These are phyloP conservation scores for Fagopyrum homotropicum DNA, from an alignment of 148 eudicot genomes.

Conservation along the genomic window DNA sequence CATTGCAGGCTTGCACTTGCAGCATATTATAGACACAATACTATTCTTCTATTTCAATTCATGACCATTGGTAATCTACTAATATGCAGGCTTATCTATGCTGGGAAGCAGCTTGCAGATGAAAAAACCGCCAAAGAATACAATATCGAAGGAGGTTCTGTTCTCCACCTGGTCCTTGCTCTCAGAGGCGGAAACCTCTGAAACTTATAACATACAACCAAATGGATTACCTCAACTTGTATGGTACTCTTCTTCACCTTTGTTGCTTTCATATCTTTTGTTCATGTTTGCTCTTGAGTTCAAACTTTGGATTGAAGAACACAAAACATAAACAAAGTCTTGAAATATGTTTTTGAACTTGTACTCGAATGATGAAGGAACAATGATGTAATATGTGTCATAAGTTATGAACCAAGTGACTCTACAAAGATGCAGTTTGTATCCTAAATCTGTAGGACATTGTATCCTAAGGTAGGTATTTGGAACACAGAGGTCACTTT, in stretches of 20 bases:
- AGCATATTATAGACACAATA: too few species aligned
- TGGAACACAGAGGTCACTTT: too few species aligned
- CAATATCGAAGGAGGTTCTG: slow-evolving; percentile 68
- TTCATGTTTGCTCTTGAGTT: slow-evolving; percentile 1
- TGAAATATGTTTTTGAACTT: background rate
- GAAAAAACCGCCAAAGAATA: slow-evolving; percentile 69
- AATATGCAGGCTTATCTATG: slow-evolving; percentile 53
- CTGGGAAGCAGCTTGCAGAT: slow-evolving; percentile 70
- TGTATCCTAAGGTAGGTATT: too few species aligned
- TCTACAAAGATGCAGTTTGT: too few species aligned
- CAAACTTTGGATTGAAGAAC: too few species aligned
- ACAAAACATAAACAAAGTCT: too few species aligned
- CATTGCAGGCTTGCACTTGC: too few species aligned
- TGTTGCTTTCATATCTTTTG: background rate
- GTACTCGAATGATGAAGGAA: background rate
- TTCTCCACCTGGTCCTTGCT: slow-evolving; percentile 68
- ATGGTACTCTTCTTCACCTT: too few species aligned
- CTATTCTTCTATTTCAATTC: background rate
- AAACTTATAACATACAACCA: background rate
- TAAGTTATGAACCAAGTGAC: too few species aligned
- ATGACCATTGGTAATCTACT: background rate
- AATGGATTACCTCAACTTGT: background rate
- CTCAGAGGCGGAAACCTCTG: slow-evolving; percentile 42
- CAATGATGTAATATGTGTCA: too few species aligned
- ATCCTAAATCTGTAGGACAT: too few species aligned